phyloP scores from a whole-genome alignment of 176 grass and related monocot species.

The Oryza coarctata region DNA sequence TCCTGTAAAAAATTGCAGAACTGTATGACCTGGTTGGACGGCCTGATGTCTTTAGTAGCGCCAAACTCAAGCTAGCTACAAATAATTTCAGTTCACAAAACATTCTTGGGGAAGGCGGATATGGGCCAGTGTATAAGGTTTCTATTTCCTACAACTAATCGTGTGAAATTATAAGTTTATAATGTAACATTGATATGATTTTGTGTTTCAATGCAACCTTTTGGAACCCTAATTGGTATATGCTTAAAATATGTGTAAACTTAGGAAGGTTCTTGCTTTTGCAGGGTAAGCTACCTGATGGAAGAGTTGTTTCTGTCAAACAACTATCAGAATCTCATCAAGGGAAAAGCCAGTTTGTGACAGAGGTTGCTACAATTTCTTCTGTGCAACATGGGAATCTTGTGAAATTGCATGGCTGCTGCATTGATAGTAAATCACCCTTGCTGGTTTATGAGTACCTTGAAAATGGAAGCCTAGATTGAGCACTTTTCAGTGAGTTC shows the following conservation, averaged over 20 bases:
- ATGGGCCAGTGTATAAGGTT: slow-evolving; percentile 70
- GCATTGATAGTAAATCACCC: slow-evolving; percentile 47
- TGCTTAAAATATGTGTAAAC: not conserved
- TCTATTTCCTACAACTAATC: not conserved
- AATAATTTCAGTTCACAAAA: slow-evolving; percentile 52
- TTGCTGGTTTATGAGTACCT: slow-evolving; percentile 75
- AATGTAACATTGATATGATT: not conserved
- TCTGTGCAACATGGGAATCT: slow-evolving; percentile 46
- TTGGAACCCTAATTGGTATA: not conserved
- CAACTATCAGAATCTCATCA: slow-evolving; percentile 51
- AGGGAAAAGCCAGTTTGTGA: slow-evolving; percentile 53
- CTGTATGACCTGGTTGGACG: slow-evolving; percentile 20
- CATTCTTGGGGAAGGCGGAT: slow-evolving; percentile 65
- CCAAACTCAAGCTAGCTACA: slow-evolving; percentile 24
- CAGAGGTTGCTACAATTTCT: slow-evolving; percentile 50
- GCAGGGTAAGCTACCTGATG: slow-evolving; percentile 50
- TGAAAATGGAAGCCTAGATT: slow-evolving; percentile 72
- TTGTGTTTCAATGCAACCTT: not conserved
- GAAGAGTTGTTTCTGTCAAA: slow-evolving; percentile 53
- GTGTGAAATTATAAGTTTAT: not conserved
- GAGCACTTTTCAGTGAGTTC: slow-evolving; percentile 55
- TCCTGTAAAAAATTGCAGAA: not conserved
- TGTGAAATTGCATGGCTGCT: slow-evolving; percentile 55
- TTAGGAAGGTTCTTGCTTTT: not conserved
- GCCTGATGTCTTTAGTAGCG: slow-evolving; percentile 26